Conservation (phyloP, 352 stramenopile genomes). For the Phytophthora boehmeriae region DNA sequence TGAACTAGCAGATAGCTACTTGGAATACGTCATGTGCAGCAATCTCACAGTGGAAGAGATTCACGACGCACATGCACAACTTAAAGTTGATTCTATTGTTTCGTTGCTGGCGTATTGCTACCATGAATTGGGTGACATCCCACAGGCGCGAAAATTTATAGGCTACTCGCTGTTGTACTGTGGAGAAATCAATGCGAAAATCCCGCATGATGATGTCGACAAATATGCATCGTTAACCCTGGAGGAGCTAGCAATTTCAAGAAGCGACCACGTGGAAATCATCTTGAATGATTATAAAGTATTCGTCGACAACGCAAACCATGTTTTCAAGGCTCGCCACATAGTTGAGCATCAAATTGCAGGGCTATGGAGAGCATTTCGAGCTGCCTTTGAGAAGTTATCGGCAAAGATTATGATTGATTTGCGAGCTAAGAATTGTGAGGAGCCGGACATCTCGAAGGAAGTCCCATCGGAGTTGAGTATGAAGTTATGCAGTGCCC, state of each 20-base stretch:
- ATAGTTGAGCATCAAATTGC: constrained; percentile 29
- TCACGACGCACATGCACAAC: constrained; percentile 41
- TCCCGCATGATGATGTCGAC: constrained; percentile 35
- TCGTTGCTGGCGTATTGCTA: constrained; percentile 66
- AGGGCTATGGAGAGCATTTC: constrained; percentile 37
- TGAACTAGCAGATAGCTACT: constrained; percentile 53
- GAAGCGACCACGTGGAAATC: neutral
- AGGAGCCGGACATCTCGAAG: neutral
- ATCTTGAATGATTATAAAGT: constrained; percentile 28
- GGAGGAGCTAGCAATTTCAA: constrained; percentile 37
- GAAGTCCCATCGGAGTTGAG: constrained; percentile 2
- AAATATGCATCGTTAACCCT: constrained; percentile 61
- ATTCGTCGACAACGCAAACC: constrained; percentile 45
- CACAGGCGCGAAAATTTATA: constrained; percentile 41
- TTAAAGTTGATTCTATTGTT: constrained; percentile 66
- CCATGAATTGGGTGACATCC: constrained; percentile 37
- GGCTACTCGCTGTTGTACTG: constrained; percentile 66
- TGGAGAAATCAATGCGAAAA: constrained; percentile 28
- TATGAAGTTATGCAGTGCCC: constrained; percentile 26
- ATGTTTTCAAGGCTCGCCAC: constrained; percentile 43
- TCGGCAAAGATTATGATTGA: constrained; percentile 29
- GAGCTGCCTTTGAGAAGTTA: constrained; percentile 34
- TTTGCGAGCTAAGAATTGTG: constrained; percentile 18
- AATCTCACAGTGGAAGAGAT: constrained; percentile 35
- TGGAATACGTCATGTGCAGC: constrained; percentile 72